Conservation (phyloP, 2,329 filamentous ascomycete species). For the Blastomyces gilchristii region DNA sequence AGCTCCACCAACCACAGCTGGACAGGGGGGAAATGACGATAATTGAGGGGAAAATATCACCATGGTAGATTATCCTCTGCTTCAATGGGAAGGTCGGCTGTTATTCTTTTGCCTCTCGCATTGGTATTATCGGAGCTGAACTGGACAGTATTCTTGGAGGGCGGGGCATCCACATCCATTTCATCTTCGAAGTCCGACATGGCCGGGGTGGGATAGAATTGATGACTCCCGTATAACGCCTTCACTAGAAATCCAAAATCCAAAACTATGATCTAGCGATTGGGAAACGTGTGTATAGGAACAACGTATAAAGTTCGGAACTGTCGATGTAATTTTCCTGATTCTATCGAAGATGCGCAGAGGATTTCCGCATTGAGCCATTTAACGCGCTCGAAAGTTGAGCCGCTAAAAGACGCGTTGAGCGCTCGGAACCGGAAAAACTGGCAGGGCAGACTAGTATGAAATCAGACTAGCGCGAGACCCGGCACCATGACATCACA, state of each 20-base stretch:
- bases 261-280: background rate
- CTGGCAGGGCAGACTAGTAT: background rate
- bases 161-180: slow-evolving; percentile 56
- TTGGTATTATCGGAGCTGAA: slow-evolving; percentile 62
- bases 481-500: background rate
- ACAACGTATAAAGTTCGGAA: background rate
- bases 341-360: background rate
- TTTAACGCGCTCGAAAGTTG: slow-evolving; percentile 25
- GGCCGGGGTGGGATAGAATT: slow-evolving; percentile 11
- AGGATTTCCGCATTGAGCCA: background rate
- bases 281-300: background rate
- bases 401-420: slow-evolving; percentile 26
- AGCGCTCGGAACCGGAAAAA: slow-evolving; percentile 35
- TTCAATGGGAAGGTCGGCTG: slow-evolving; percentile 85
- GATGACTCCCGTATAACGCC: slow-evolving; percentile 7
- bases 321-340: too few relatives aligned
- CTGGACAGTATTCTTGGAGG: slow-evolving; percentile 42
- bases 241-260: background rate
- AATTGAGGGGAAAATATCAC: slow-evolving; percentile 37
- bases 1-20: background rate
- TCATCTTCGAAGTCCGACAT: slow-evolving; percentile 53
- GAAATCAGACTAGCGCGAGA: background rate
- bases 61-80: slow-evolving; percentile 90
- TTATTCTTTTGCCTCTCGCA: slow-evolving; percentile 79
- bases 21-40: background rate